These are phyloP conservation scores for Thermomyces lanuginosus DNA, from an alignment of 2,329 filamentous ascomycete species.

Conservation along the genomic window DNA sequence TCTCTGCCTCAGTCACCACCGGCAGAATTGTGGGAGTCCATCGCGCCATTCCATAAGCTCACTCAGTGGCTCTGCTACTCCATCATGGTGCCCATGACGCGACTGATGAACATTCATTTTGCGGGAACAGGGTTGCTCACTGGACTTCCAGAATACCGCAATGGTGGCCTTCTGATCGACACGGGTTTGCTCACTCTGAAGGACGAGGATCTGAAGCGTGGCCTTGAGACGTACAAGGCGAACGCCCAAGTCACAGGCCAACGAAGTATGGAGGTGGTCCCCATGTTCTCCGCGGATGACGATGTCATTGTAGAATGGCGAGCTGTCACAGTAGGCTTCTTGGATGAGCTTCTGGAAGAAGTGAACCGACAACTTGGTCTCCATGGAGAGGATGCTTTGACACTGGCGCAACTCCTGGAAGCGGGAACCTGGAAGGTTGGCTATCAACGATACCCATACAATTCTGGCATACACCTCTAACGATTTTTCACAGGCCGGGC, in stretches of 20 bases:
- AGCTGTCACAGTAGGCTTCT: conserved; percentile 55
- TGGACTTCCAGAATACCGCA: conserved; percentile 79
- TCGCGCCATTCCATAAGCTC: conserved; percentile 81
- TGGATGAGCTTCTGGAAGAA: conserved; percentile 53
- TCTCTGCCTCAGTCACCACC: conserved; percentile 57
- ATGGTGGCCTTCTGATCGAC: conserved; percentile 75
- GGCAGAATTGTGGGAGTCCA: conserved; percentile 57
- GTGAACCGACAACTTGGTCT: conserved; percentile 55
- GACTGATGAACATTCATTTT: conserved; percentile 63
- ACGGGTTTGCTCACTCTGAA: conserved; percentile 68
- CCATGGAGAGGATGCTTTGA: conserved; percentile 52
- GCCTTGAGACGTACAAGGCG: conserved; percentile 50
- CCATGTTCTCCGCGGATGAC: conserved; percentile 55
- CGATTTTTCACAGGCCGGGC: conserved; percentile 48
- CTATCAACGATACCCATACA: conserved; percentile 1
- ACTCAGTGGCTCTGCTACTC: conserved; percentile 86
- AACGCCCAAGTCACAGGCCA: conserved; percentile 57
- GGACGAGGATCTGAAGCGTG: conserved; percentile 49
- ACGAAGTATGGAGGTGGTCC: conserved; percentile 56
- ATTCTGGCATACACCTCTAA: background rate
- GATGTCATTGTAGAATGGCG: conserved; percentile 71
- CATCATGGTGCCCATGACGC: conserved; percentile 79
- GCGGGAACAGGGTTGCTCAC: conserved; percentile 68
- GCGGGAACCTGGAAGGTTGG: conserved; percentile 95
- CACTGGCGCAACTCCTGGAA: conserved; percentile 75